A percentile compares a stretch with the other conserved stretches of the same genome.
These are phyloP conservation scores for Chaetoceros tenuissimus DNA, from an alignment of 108 stramenopile genomes.

Conservation along the genomic window DNA sequence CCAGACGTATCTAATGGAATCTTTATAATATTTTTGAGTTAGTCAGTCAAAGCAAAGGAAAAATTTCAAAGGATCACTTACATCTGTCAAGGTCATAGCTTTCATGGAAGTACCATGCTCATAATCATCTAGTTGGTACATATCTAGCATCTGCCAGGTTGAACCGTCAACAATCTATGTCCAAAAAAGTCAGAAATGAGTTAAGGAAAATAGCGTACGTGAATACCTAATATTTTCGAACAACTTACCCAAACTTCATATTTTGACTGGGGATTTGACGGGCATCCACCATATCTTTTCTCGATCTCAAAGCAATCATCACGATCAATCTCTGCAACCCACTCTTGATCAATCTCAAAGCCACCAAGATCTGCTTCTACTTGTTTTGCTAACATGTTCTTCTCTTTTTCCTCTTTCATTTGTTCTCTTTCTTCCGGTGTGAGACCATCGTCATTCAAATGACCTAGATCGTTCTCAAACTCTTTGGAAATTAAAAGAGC, in stretches of 20 bases:
- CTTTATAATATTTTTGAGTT: slow-evolving; percentile 2
- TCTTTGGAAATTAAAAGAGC: slow-evolving; percentile 71
- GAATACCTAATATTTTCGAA: no score
- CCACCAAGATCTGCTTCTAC: slow-evolving; percentile 87
- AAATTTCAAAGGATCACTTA: slow-evolving; percentile 17
- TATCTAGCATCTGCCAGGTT: slow-evolving; percentile 71
- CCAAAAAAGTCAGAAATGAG: background rate
- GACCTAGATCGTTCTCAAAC: slow-evolving; percentile 58
- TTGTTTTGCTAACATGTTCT: slow-evolving; percentile 62
- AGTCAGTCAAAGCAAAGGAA: background rate
- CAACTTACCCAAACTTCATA: slow-evolving; percentile 73
- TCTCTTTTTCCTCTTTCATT: slow-evolving; percentile 69
- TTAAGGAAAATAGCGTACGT: no score
- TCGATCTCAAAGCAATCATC: slow-evolving; percentile 78
- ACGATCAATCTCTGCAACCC: slow-evolving; percentile 83
- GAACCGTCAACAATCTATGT: slow-evolving; percentile 54
- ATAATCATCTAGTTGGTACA: slow-evolving; percentile 56
- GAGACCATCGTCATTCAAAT: slow-evolving; percentile 70
- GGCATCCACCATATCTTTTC: slow-evolving; percentile 56
- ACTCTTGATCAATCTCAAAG: slow-evolving; percentile 85
- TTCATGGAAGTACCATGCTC: slow-evolving; percentile 71
- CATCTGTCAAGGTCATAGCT: slow-evolving; percentile 63
- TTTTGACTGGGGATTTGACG: slow-evolving; percentile 43
- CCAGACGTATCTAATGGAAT: slow-evolving; percentile 27
- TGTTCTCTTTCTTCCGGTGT: slow-evolving; percentile 62